phyloP scores from a whole-genome alignment of 2,329 filamentous ascomycete species.

The Alternaria sp. region DNA sequence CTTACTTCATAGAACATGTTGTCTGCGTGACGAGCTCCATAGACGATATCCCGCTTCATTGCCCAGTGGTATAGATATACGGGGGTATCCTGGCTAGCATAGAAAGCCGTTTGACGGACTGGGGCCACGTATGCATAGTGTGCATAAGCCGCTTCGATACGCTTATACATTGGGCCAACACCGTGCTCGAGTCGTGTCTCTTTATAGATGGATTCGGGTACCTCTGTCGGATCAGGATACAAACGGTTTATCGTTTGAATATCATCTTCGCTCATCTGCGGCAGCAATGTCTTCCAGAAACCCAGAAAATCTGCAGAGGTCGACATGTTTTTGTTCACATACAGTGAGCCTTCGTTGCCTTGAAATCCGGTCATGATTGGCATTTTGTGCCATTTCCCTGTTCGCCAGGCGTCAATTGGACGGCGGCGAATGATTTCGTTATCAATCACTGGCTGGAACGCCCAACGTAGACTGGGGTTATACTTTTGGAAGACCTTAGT shows the following conservation, averaged over 20 bases:
- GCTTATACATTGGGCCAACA: slow-evolving; percentile 63
- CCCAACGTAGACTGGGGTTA: slow-evolving; percentile 59
- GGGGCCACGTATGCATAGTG: slow-evolving; percentile 73
- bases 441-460: slow-evolving; percentile 76
- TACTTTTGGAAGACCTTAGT: slow-evolving; percentile 57
- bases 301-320: slow-evolving; percentile 62
- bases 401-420: slow-evolving; percentile 68
- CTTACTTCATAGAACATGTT: slow-evolving; percentile 48
- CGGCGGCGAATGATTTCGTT: slow-evolving; percentile 65
- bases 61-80: slow-evolving; percentile 71
- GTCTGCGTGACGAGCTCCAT: slow-evolving; percentile 48
- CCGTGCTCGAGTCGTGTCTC: slow-evolving; percentile 43
- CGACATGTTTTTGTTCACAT: slow-evolving; percentile 64
- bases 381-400: slow-evolving; percentile 63
- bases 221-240: slow-evolving; percentile 67
- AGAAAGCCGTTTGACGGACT: slow-evolving; percentile 67
- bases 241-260: slow-evolving; percentile 64
- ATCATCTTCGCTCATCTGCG: slow-evolving; percentile 62
- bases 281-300: slow-evolving; percentile 71
- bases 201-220: slow-evolving; percentile 54
- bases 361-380: slow-evolving; percentile 76
- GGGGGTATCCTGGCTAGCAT: slow-evolving; percentile 40
- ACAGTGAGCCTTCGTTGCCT: slow-evolving; percentile 73
- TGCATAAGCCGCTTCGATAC: slow-evolving; percentile 68
- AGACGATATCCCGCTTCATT: slow-evolving; percentile 53